A percentile compares a stretch with the other conserved stretches of the same genome.
Evolutionary conservation across 352 stramenopile species (phyloP).

Genomic region (Pythium rhizo-oryzae): DNA sequence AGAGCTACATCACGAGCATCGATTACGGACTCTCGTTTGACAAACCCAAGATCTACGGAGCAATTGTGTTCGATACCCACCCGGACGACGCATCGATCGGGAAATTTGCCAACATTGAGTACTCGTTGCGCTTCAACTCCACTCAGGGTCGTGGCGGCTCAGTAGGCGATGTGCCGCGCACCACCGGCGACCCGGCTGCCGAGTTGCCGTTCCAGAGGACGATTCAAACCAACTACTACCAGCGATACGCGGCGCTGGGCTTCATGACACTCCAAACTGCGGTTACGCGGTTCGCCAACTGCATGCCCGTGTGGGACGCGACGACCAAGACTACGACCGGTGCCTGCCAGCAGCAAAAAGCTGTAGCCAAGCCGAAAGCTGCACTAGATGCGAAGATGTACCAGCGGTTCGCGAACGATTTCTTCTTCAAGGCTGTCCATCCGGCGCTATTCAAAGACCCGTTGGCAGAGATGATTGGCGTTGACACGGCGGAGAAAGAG

Average conservation of each 20-base stretch:
- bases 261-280: constrained; percentile 68
- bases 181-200: constrained; percentile 31
- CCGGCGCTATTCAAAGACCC: constrained; percentile 13
- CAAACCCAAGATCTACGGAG: constrained; percentile 59
- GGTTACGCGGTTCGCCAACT: constrained; percentile 59
- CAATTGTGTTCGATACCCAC: constrained; percentile 58
- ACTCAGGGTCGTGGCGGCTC: constrained; percentile 28
- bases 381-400: constrained; percentile 33
- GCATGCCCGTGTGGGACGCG: constrained; percentile 49
- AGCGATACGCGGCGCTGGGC: constrained; percentile 42
- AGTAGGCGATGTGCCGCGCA: constrained; percentile 33
- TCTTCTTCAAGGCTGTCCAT: constrained; percentile 37
- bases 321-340: constrained; percentile 40
- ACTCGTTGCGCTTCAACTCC: constrained; percentile 59
- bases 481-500: constrained; percentile 29
- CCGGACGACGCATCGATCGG: constrained; percentile 38
- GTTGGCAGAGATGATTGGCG: constrained; percentile 5
- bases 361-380: constrained; percentile 32
- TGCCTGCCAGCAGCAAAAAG: constrained; percentile 39
- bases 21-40: constrained; percentile 41
- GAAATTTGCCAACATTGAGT: constrained; percentile 45
- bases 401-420: constrained; percentile 40
- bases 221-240: constrained; percentile 42
- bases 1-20: constrained; percentile 49
- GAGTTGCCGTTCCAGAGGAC: constrained; percentile 40